These are phyloP conservation scores for Macrolepiota fuliginosa DNA, from an alignment of 768 basidiomycete genomes.

Conservation along the genomic window DNA sequence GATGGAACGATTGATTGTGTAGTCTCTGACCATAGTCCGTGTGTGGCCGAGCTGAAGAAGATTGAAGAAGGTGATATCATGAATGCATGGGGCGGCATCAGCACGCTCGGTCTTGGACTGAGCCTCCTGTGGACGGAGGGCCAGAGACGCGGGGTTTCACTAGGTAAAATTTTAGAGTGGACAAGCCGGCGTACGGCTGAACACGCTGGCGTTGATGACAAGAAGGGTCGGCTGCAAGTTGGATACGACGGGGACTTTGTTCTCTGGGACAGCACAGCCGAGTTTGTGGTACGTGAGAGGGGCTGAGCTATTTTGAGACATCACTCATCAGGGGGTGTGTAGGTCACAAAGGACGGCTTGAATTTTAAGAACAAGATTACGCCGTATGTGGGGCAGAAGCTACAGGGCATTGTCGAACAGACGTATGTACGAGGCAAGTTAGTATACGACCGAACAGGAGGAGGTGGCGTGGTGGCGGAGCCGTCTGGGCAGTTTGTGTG, in stretches of 20 bases:
- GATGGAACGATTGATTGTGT: slow-evolving; percentile 89
- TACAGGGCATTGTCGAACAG: slow-evolving; percentile 70
- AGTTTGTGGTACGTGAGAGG: slow-evolving; percentile 33
- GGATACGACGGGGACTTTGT: slow-evolving; percentile 88
- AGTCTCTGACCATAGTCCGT: slow-evolving; percentile 96
- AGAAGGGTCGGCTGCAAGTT: slow-evolving; percentile 70
- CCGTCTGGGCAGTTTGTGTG: slow-evolving; percentile 39
- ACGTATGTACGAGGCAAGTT: slow-evolving; percentile 78
- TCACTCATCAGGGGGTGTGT: neutral
- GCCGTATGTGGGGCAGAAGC: slow-evolving; percentile 76
- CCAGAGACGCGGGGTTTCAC: slow-evolving; percentile 49
- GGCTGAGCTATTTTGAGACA: neutral
- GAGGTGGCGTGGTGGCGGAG: slow-evolving; percentile 31
- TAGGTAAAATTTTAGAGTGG: slow-evolving; percentile 74
- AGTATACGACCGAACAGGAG: slow-evolving; percentile 48
- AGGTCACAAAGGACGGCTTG: slow-evolving; percentile 74
- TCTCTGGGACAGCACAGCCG: slow-evolving; percentile 62
- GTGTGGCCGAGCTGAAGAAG: slow-evolving; percentile 77
- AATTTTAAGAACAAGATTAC: slow-evolving; percentile 94
- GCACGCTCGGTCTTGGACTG: slow-evolving; percentile 85
- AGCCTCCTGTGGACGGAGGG: slow-evolving; percentile 90
- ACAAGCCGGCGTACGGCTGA: slow-evolving; percentile 68
- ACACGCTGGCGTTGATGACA: slow-evolving; percentile 68
- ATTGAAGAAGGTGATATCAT: slow-evolving; percentile 78
- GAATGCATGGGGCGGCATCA: slow-evolving; percentile 94